Evolutionary conservation across 306 rosid species (phyloP), one percentile per base, ranked within the genome.

Genomic region (Cucurbita moschata): DNA sequence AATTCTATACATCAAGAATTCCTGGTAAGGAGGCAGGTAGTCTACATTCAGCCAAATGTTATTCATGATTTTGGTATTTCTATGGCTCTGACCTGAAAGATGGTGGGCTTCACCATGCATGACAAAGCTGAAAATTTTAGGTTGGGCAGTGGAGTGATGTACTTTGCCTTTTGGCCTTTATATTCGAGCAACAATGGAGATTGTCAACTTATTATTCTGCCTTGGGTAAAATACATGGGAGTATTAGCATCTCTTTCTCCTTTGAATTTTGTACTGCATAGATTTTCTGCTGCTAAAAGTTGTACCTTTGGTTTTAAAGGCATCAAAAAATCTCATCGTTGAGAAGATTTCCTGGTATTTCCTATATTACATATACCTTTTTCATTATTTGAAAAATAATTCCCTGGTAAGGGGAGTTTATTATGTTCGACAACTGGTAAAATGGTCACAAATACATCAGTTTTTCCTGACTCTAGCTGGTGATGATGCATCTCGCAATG

Each of bases 391-490:
- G 75, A 82, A 84, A 80, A 74, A 81, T 79, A 77, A 67, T 49
- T 94, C 89, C 96, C 96, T 89, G 99, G 99, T 91, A 91, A 95
- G 97, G 97, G 99, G 99, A 88, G 74, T 72, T 75, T 89, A 88
- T 84, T 83, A 51, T 77, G 81, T 73, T 55, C 96, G 86, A 81
- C 92, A 81, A 84, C 88, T 83, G 91, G 90, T 89, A 85, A 89
- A 82, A 87, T 89, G 96, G 91, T 86, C 96, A 79, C 92, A 88
- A 86, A 83, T 84, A 83, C 95, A 78, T 88, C 94, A 73, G 82
- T 84, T 89, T 91, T 84, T 83, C 96, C 97, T 30, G 89, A 95
- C 96, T 85, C 88, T 88, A 88, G 90, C 91, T 74, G 91, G 97
- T 87, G 97, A 96, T 87, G 99, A 91, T 88, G 96, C 96, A 85